Conservation (phyloP, 768 basidiomycete genomes). For the Boletus insuetus region DNA sequence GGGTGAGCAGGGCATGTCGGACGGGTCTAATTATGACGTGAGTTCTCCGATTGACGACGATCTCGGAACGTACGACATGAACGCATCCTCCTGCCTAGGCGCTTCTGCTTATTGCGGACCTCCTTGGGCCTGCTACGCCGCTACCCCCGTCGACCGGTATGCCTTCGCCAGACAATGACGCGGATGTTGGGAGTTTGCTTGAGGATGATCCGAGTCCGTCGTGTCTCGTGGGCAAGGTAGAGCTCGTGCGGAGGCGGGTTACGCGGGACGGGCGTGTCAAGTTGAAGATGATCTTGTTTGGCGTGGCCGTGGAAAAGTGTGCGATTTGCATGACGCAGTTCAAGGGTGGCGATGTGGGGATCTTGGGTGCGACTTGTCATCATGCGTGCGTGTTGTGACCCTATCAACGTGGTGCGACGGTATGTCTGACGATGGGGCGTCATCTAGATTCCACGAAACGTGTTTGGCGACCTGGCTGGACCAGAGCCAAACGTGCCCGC, state of each 20-base stretch:
- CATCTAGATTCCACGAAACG: slow-evolving; percentile 52
- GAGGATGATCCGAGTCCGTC: not conserved
- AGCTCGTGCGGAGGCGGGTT: slow-evolving; percentile 56
- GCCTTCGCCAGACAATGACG: slow-evolving; percentile 7
- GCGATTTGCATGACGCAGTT: slow-evolving; percentile 74
- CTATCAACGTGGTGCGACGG: too few relatives aligned
- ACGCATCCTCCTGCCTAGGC: slow-evolving; percentile 40
- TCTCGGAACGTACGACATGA: slow-evolving; percentile 20
- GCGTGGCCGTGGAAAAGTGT: slow-evolving; percentile 64
- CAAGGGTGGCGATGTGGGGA: slow-evolving; percentile 53
- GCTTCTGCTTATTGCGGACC: slow-evolving; percentile 55
- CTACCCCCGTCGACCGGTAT: slow-evolving; percentile 7
- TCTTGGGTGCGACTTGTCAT: slow-evolving; percentile 54
- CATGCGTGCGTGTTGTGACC: slow-evolving; percentile 44
- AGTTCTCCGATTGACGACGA: slow-evolving; percentile 33
- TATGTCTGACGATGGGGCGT: not conserved
- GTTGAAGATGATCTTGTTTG: slow-evolving; percentile 64
- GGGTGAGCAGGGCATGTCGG: slow-evolving; percentile 41
- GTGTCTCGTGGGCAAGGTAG: slow-evolving; percentile 44
- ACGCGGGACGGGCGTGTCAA: slow-evolving; percentile 67
- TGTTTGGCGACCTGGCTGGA: slow-evolving; percentile 65
- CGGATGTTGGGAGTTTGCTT: slow-evolving; percentile 2
- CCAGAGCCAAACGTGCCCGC: slow-evolving; percentile 59
- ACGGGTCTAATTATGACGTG: slow-evolving; percentile 66
- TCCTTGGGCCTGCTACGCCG: slow-evolving; percentile 53